A percentile compares a stretch with the other conserved stretches of the same genome.
Conservation (phyloP, 306 rosid species). For the Cucurbita pepo region DNA sequence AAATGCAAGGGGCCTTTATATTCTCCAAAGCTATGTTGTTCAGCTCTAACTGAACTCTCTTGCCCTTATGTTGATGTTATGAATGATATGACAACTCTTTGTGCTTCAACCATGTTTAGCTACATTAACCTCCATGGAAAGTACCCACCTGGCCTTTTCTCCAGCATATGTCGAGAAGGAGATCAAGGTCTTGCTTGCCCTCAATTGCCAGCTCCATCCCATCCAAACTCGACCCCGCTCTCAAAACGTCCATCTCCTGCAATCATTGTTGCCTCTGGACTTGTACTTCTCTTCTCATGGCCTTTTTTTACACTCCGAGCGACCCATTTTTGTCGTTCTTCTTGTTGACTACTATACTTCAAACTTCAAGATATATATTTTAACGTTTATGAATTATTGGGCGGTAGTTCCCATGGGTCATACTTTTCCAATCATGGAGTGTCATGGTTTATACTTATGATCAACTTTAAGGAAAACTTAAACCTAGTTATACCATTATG, state of each 20-base stretch:
- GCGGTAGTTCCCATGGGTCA: too few relatives aligned
- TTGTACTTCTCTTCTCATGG: background rate
- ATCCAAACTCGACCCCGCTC: constrained; percentile 4
- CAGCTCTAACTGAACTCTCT: constrained; percentile 45
- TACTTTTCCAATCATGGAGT: too few relatives aligned
- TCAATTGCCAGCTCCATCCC: constrained; percentile 22
- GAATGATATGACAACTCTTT: constrained; percentile 53
- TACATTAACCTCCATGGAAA: constrained; percentile 76
- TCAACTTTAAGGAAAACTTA: too few relatives aligned
- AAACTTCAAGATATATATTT: too few relatives aligned
- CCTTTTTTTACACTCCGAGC: background rate
- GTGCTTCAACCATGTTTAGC: constrained; percentile 84
- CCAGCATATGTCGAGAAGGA: constrained; percentile 53
- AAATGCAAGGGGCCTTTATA: constrained; percentile 78
- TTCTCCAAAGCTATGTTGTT: constrained; percentile 42
- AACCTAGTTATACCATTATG: too few relatives aligned
- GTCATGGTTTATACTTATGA: too few relatives aligned
- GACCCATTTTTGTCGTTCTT: too few relatives aligned
- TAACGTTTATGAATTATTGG: too few relatives aligned
- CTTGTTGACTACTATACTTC: too few relatives aligned
- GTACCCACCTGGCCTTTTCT: constrained; percentile 90
- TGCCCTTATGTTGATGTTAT: constrained; percentile 56
- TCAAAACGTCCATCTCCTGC: background rate
- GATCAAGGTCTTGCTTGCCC: constrained; percentile 55
- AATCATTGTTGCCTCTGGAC: background rate